Evolutionary conservation across 2,329 filamentous ascomycete species (phyloP).

Genomic region (Metarhizium guizhouense): DNA sequence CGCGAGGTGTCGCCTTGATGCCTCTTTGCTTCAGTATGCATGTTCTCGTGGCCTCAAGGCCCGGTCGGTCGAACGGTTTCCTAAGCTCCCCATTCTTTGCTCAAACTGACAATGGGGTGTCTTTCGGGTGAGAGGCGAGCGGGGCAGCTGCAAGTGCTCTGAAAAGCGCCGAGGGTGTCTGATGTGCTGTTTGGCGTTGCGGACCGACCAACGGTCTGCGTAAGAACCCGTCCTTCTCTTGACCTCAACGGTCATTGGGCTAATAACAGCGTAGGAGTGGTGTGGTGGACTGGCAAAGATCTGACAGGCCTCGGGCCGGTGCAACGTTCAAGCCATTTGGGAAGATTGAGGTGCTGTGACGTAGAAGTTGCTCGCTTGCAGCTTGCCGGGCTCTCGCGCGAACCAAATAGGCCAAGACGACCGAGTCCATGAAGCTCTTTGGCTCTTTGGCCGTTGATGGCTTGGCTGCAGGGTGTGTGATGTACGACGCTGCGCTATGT

Average conservation of each 20-base stretch:
- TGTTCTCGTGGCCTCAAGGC: not conserved
- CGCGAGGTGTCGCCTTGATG: not conserved
- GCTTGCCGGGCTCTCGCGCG: no score
- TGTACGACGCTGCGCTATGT: not conserved
- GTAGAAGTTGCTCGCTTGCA: not conserved
- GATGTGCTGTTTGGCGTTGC: not conserved
- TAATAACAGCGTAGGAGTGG: not conserved
- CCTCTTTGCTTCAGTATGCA: not conserved
- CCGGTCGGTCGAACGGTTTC: not conserved
- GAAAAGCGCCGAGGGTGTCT: not conserved
- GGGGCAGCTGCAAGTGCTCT: not conserved
- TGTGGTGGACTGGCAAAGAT: not conserved
- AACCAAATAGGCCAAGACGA: no score
- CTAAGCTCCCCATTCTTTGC: not conserved
- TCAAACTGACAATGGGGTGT: not conserved
- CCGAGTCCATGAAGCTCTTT: not conserved
- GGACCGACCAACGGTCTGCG: not conserved
- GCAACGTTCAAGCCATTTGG: not conserved
- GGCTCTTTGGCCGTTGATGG: not conserved
- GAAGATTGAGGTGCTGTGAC: not conserved
- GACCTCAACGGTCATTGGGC: not conserved
- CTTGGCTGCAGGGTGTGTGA: not conserved
- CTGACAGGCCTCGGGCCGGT: not conserved
- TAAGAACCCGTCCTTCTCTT: not conserved
- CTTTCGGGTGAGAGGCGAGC: not conserved